Conservation (phyloP, 2,329 filamentous ascomycete species). For the Thermomyces lanuginosus region DNA sequence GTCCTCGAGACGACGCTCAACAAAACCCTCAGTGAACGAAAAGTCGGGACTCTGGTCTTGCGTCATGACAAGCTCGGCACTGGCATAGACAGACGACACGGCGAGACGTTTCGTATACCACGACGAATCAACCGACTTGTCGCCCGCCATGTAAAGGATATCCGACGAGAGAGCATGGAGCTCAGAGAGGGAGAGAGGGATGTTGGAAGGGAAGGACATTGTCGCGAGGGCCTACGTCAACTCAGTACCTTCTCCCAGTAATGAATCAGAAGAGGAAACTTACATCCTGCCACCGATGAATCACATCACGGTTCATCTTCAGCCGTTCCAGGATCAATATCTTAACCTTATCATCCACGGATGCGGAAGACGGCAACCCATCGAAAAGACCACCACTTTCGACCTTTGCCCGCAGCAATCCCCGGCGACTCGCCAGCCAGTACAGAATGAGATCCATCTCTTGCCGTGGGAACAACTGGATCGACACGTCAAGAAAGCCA, state of each 20-base stretch:
- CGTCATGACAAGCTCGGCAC: slow-evolving; percentile 84
- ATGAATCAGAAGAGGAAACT: slow-evolving; percentile 13
- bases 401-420: slow-evolving; percentile 20
- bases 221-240: slow-evolving; percentile 59
- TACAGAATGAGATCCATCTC: slow-evolving; percentile 59
- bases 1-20: slow-evolving; percentile 60
- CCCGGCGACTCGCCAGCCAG: slow-evolving; percentile 27
- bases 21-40: slow-evolving; percentile 60
- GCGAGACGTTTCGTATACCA: slow-evolving; percentile 69
- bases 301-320: slow-evolving; percentile 53
- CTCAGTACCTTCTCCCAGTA: slow-evolving; percentile 6
- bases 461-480: slow-evolving; percentile 64
- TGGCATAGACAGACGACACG: slow-evolving; percentile 52
- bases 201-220: slow-evolving; percentile 71
- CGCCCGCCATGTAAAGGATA: slow-evolving; percentile 75
- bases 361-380: slow-evolving; percentile 16
- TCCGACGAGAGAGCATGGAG: slow-evolving; percentile 75
- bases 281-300: slow-evolving; percentile 77
- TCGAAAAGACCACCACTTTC: slow-evolving; percentile 16
- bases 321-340: slow-evolving; percentile 60
- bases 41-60: slow-evolving; percentile 63
- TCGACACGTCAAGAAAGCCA: slow-evolving; percentile 73
- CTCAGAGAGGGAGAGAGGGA: slow-evolving; percentile 60
- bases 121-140: slow-evolving; percentile 60
- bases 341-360: slow-evolving; percentile 50